These are phyloP conservation scores for Paradendryphiella salina DNA, from an alignment of 2,329 filamentous ascomycete species.

Conservation along the genomic window DNA sequence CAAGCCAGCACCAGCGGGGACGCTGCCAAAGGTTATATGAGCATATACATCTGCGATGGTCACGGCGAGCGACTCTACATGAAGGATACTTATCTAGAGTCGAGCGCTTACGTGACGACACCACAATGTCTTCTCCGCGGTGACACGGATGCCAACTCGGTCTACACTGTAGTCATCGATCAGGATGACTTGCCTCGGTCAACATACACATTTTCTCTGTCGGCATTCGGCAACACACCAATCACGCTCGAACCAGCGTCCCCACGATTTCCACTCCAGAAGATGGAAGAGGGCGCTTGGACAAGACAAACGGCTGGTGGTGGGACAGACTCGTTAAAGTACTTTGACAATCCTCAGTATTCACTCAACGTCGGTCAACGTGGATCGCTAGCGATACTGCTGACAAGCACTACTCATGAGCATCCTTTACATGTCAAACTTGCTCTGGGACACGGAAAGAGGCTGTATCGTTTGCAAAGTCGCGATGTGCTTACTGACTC, in stretches of 20 bases:
- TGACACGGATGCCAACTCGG: conserved; percentile 57
- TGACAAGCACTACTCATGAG: conserved; percentile 68
- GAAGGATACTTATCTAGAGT: conserved; percentile 70
- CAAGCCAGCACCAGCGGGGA: conserved; percentile 34
- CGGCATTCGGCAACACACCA: conserved; percentile 71
- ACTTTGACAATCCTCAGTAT: conserved; percentile 88
- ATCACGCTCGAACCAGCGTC: conserved; percentile 65
- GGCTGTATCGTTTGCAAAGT: conserved; percentile 69
- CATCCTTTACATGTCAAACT: conserved; percentile 83
- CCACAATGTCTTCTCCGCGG: conserved; percentile 86
- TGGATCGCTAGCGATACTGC: conserved; percentile 70
- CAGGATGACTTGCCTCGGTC: conserved; percentile 76
- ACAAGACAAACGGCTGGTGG: conserved; percentile 79
- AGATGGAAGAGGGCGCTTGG: conserved; percentile 70
- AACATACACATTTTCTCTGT: conserved; percentile 83
- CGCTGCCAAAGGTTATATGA: conserved; percentile 72
- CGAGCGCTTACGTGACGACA: conserved; percentile 88
- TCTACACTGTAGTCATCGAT: conserved; percentile 70
- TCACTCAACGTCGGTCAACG: conserved; percentile 61
- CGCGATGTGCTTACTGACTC: conserved; percentile 81
- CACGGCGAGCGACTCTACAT: conserved; percentile 73
- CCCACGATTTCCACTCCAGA: conserved; percentile 62
- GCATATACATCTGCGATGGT: conserved; percentile 77
- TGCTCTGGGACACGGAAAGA: conserved; percentile 73
- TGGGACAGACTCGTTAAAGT: conserved; percentile 74